Percentiles rank a stretch among this genome's conserved stretches.
phyloP scores from a whole-genome alignment of 495 filamentous ascomycete species.

The Neurospora sp. region DNA sequence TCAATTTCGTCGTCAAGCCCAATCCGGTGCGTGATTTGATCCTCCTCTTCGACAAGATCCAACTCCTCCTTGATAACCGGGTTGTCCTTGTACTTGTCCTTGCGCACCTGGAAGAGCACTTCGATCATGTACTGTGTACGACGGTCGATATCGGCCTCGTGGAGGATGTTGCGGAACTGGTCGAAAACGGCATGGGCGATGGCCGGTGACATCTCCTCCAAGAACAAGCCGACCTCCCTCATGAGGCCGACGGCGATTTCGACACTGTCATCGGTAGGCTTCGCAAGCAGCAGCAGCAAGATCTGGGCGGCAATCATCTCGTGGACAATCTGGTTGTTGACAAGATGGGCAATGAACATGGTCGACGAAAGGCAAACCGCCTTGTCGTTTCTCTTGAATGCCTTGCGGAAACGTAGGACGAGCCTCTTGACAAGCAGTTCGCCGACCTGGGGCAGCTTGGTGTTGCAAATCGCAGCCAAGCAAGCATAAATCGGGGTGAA shows the following conservation, averaged over 20 bases:
- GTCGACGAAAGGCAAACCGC: constrained; percentile 83
- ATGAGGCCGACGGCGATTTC: constrained; percentile 93
- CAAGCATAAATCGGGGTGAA: constrained; percentile 93
- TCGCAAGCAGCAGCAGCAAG: constrained; percentile 74
- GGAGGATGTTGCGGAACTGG: constrained; percentile 86
- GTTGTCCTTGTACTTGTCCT: constrained; percentile 94
- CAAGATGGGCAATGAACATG: constrained; percentile 88
- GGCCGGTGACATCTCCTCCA: constrained; percentile 84
- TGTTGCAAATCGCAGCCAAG: constrained; percentile 94
- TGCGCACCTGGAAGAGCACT: constrained; percentile 91
- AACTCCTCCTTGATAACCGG: constrained; percentile 83
- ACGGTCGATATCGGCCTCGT: constrained; percentile 94
- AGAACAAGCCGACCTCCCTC: constrained; percentile 80
- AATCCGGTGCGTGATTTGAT: constrained; percentile 84
- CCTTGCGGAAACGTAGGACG: constrained; percentile 87
- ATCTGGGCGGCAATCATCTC: constrained; percentile 90
- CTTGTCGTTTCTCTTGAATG: constrained; percentile 95
- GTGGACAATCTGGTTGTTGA: constrained; percentile 91
- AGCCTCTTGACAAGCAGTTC: constrained; percentile 81
- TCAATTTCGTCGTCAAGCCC: constrained; percentile 74
- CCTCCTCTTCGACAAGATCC: constrained; percentile 92
- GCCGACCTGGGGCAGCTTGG: constrained; percentile 88
- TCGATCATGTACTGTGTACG: constrained; percentile 98
- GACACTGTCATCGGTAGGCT: constrained; percentile 94
- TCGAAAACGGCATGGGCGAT: constrained; percentile 89